phyloP scores from a whole-genome alignment of 1,284 basidiomycete species.

The Earliella scabrosa region DNA sequence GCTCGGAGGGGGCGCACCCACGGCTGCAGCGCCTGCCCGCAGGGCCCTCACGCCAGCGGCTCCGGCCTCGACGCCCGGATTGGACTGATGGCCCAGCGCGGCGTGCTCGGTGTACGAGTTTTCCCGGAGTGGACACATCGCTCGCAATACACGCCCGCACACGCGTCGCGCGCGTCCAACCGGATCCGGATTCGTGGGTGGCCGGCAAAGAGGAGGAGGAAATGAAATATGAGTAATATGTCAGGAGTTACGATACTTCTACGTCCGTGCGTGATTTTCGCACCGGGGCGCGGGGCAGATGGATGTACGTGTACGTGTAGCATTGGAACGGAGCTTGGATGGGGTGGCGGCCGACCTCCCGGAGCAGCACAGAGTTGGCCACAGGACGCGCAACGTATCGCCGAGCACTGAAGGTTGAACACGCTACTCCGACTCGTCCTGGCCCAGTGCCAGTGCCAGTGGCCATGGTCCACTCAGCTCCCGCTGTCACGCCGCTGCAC shows the following conservation, averaged over 20 bases:
- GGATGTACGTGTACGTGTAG: background rate
- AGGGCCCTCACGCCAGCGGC: conserved; percentile 48
- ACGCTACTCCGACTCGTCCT: too few relatives aligned
- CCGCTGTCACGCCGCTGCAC: too few relatives aligned
- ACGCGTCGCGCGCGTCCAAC: too few relatives aligned
- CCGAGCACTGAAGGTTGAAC: too few relatives aligned
- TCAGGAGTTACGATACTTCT: conserved; percentile 4
- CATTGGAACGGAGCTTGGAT: background rate
- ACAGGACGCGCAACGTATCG: too few relatives aligned
- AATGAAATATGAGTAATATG: background rate
- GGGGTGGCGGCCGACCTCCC: background rate
- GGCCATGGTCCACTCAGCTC: too few relatives aligned
- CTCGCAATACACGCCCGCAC: background rate
- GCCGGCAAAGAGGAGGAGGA: conserved; percentile 5
- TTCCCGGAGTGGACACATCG: background rate
- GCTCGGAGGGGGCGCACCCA: conserved; percentile 59
- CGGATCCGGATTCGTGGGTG: conserved; percentile 4
- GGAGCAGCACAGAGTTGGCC: too few relatives aligned
- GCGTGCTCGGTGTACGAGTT: background rate
- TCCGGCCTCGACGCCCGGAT: conserved; percentile 33
- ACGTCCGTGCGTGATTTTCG: conserved; percentile 6
- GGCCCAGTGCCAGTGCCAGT: too few relatives aligned
- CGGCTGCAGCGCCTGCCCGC: conserved; percentile 33
- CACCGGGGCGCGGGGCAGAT: conserved; percentile 1
- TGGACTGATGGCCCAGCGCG: conserved; percentile 39